phyloP scores from a whole-genome alignment of 371 early-diverging fungal species.

The Mucor piriformis region DNA sequence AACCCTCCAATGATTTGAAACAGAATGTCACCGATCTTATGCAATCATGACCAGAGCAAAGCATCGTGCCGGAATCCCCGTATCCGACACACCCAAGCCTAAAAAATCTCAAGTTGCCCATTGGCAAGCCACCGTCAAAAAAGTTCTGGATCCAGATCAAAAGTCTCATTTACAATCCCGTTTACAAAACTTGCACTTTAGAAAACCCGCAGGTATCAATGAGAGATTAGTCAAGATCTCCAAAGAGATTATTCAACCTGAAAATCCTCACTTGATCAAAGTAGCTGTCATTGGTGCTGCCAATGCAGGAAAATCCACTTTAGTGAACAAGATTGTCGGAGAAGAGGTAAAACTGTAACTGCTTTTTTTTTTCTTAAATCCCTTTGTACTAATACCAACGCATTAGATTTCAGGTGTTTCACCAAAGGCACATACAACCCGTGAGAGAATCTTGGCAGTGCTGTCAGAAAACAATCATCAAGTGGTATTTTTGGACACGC shows the following conservation, averaged over 20 bases:
- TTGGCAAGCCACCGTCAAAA: not conserved
- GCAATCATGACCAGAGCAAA: slow-evolving; percentile 37
- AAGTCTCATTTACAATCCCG: not conserved
- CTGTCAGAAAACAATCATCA: slow-evolving; percentile 62
- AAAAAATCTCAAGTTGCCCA: slow-evolving; percentile 6
- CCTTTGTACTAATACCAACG: not conserved
- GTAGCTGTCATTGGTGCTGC: slow-evolving; percentile 76
- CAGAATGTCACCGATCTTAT: slow-evolving; percentile 23
- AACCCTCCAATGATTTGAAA: too few species aligned
- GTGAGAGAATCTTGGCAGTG: slow-evolving; percentile 64
- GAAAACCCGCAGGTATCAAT: slow-evolving; percentile 30
- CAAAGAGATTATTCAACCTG: slow-evolving; percentile 60
- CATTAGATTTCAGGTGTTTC: slow-evolving; percentile 69
- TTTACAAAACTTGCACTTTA: slow-evolving; percentile 1
- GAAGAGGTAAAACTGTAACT: slow-evolving; percentile 19
- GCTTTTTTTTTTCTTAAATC: not conserved
- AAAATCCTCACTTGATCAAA: slow-evolving; percentile 61
- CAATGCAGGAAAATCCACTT: slow-evolving; percentile 82
- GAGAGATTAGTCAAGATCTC: slow-evolving; percentile 44
- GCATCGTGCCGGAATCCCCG: slow-evolving; percentile 26
- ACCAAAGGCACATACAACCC: slow-evolving; percentile 76
- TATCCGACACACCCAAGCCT: not conserved
- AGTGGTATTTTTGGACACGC: slow-evolving; percentile 70
- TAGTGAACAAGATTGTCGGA: slow-evolving; percentile 68
- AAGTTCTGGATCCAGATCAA: not conserved